These are phyloP conservation scores for Chrysanthemum seticuspe DNA, from an alignment of 129 eudicot species.

Conservation along the genomic window DNA sequence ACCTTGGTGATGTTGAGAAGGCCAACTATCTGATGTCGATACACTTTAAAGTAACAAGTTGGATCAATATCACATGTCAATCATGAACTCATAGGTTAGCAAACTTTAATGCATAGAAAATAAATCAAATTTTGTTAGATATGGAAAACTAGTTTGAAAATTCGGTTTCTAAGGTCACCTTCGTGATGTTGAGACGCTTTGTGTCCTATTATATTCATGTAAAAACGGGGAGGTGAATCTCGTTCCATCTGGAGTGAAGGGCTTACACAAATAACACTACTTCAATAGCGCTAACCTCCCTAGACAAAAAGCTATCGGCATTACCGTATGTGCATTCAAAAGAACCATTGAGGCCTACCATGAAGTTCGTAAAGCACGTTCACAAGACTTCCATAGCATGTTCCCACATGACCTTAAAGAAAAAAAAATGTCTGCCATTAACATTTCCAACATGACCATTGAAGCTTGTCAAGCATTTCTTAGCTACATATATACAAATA, in stretches of 20 bases:
- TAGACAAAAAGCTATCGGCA: constrained; percentile 73
- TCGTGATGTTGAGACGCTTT: background rate
- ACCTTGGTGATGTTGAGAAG: too few relatives aligned
- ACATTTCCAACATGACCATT: constrained; percentile 64
- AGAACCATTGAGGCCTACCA: constrained; percentile 78
- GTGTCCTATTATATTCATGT: background rate
- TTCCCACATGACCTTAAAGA: constrained; percentile 82
- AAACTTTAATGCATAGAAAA: constrained; percentile 3
- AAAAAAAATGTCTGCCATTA: constrained; percentile 50
- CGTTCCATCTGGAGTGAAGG: too few relatives aligned
- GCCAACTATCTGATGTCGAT: too few relatives aligned
- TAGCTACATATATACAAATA: constrained; percentile 65
- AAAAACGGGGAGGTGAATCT: constrained; percentile 45
- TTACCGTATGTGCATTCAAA: constrained; percentile 60
- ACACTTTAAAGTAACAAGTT: too few relatives aligned
- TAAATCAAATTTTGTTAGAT: constrained; percentile 5
- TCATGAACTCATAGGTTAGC: background rate
- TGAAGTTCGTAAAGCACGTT: constrained; percentile 80
- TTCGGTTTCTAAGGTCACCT: background rate
- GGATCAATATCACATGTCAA: constrained; percentile 20
- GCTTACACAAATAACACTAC: constrained; percentile 22
- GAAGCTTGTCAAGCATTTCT: constrained; percentile 76
- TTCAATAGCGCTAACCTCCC: constrained; percentile 51
- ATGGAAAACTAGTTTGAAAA: background rate
- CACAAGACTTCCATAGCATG: constrained; percentile 89